phyloP scores from a whole-genome alignment of 441 rosid genomes.

The Croton setiger region DNA sequence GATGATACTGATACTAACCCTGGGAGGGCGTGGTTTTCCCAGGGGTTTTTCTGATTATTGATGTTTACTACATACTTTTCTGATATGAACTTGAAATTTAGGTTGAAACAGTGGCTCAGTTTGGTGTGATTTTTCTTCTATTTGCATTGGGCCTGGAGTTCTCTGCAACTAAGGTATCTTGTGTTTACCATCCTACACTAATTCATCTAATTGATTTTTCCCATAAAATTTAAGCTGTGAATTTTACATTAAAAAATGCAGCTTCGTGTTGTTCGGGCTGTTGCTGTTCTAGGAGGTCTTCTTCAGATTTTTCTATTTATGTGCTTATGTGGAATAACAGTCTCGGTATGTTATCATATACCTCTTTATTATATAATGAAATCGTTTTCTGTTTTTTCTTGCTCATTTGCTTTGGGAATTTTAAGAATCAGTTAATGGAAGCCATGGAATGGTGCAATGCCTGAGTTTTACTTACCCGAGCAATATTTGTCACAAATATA shows the following conservation, averaged over 20 bases:
- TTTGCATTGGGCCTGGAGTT: slow-evolving; percentile 96
- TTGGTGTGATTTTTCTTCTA: slow-evolving; percentile 96
- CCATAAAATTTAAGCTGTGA: slow-evolving; percentile 11
- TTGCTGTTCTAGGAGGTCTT: slow-evolving; percentile 93
- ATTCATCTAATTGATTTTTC: slow-evolving; percentile 14
- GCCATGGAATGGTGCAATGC: not conserved
- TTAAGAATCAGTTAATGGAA: not conserved
- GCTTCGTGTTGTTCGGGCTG: slow-evolving; percentile 97
- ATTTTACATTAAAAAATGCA: slow-evolving; percentile 35
- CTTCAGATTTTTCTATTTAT: slow-evolving; percentile 91
- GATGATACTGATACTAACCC: not conserved
- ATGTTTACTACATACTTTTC: not conserved
- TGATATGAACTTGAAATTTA: slow-evolving; percentile 25
- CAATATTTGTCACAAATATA: not conserved
- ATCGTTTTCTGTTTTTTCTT: not conserved
- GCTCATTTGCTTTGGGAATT: not conserved
- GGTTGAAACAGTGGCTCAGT: slow-evolving; percentile 99
- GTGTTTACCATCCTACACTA: slow-evolving; percentile 19
- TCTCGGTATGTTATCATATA: slow-evolving; percentile 52
- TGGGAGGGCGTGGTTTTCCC: too few species aligned
- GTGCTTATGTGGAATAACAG: slow-evolving; percentile 88
- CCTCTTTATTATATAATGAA: not conserved
- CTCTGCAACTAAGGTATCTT: slow-evolving; percentile 73
- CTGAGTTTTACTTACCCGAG: not conserved
- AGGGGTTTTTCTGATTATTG: not conserved